phyloP scores from a whole-genome alignment of 2,329 filamentous ascomycete species.

The Diaporthe batatas region DNA sequence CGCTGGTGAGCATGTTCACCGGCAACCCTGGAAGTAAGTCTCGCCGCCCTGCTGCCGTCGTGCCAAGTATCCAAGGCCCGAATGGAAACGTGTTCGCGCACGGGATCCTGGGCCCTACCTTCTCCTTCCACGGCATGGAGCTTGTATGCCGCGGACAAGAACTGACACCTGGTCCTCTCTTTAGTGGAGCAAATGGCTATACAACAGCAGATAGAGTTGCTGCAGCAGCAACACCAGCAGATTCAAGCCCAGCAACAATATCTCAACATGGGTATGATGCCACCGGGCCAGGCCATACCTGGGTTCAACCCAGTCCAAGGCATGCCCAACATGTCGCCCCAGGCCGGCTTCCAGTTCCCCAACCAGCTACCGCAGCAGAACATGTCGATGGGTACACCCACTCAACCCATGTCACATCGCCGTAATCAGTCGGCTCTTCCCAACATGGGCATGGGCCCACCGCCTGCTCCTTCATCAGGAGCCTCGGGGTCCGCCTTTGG shows the following conservation, averaged over 20 bases:
- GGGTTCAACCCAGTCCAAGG: slow-evolving; percentile 84
- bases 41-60: slow-evolving; percentile 1
- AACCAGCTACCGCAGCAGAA: slow-evolving; percentile 81
- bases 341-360: slow-evolving; percentile 91
- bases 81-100: slow-evolving; percentile 12
- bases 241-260: slow-evolving; percentile 98
- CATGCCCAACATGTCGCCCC: slow-evolving; percentile 82
- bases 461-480: slow-evolving; percentile 92
- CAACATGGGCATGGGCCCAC: slow-evolving; percentile 89
- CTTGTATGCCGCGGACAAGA: neutral
- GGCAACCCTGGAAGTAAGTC: slow-evolving; percentile 74
- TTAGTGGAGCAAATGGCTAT: slow-evolving; percentile 97
- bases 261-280: slow-evolving; percentile 96
- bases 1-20: slow-evolving; percentile 91
- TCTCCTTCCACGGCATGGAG: neutral
- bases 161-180: slow-evolving; percentile 41
- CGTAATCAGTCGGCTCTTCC: slow-evolving; percentile 98
- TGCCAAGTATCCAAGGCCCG: slow-evolving; percentile 8
- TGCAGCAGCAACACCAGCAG: slow-evolving; percentile 98
- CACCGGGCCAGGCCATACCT: slow-evolving; percentile 81
- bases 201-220: slow-evolving; percentile 96
- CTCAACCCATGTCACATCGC: slow-evolving; percentile 87
- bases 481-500: slow-evolving; percentile 83
- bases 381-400: slow-evolving; percentile 80
- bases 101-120: neutral